A percentile compares a stretch with the other conserved stretches of the same genome.
Evolutionary conservation across 1,284 basidiomycete species (phyloP).

Genomic region (Cryptococcus maquisensis): DNA sequence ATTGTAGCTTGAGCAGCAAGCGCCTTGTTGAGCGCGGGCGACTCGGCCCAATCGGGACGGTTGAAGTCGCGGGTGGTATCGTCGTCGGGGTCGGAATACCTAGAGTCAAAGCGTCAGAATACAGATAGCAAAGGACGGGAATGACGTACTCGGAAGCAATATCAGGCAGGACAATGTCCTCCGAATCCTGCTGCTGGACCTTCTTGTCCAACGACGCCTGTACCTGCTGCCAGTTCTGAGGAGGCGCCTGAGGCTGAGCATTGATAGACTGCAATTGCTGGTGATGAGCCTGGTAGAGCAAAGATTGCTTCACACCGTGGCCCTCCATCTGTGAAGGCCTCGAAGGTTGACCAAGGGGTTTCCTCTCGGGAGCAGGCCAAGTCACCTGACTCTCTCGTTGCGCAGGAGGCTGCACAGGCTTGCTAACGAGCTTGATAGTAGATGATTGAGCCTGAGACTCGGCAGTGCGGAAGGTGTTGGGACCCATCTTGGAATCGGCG

Average conservation of each 20-base stretch:
- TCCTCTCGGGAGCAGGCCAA: slow-evolving; percentile 4
- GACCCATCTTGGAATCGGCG: slow-evolving; percentile 7
- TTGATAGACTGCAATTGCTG: slow-evolving; percentile 46
- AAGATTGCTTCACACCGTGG: slow-evolving; percentile 10
- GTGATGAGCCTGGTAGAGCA: slow-evolving; percentile 40
- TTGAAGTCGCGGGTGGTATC: slow-evolving; percentile 56
- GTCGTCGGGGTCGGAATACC: slow-evolving; percentile 85
- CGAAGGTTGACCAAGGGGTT: slow-evolving; percentile 37
- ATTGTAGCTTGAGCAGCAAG: slow-evolving; percentile 73
- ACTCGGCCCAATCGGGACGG: slow-evolving; percentile 83
- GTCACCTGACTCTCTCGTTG: slow-evolving; percentile 1
- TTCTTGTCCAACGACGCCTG: slow-evolving; percentile 52
- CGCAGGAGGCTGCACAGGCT: not conserved
- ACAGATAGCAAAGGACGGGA: not conserved
- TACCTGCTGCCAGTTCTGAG: slow-evolving; percentile 42
- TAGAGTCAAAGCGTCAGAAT: slow-evolving; percentile 10
- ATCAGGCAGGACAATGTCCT: slow-evolving; percentile 78
- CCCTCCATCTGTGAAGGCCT: slow-evolving; percentile 24
- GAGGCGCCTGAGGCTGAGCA: slow-evolving; percentile 39
- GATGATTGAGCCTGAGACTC: slow-evolving; percentile 12
- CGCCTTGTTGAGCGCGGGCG: slow-evolving; percentile 71
- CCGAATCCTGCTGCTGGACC: slow-evolving; percentile 52
- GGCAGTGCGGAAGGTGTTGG: slow-evolving; percentile 15
- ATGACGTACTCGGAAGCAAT: slow-evolving; percentile 71
- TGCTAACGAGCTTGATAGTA: slow-evolving; percentile 25